Percentiles rank a stretch among this genome's conserved stretches.
phyloP scores from a whole-genome alignment of 225 moss, liverwort and hornwort species.

The Bryum argenteum region DNA sequence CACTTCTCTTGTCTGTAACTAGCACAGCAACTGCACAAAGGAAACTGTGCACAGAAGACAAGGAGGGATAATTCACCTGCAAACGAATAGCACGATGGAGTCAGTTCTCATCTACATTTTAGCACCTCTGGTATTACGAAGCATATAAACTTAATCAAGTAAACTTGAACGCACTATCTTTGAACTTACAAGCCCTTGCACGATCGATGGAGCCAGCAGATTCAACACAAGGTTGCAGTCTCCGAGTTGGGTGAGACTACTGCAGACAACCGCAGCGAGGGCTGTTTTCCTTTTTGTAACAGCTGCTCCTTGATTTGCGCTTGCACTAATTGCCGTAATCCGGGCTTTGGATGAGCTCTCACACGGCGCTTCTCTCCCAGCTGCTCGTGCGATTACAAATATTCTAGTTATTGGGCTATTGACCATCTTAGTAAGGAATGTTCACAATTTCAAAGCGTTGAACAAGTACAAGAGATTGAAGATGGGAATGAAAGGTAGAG shows the following conservation, averaged over 20 bases:
- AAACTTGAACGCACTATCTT: conserved; percentile 9
- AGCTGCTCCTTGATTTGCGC: conserved; percentile 41
- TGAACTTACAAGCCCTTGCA: conserved; percentile 75
- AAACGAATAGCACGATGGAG: conserved; percentile 1
- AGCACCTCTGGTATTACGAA: not conserved
- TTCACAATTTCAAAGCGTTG: conserved; percentile 8
- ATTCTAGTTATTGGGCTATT: not conserved
- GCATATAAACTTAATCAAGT: not conserved
- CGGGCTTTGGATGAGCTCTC: conserved; percentile 36
- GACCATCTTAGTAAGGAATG: not conserved
- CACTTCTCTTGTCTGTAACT: conserved; percentile 51
- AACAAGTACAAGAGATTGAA: conserved; percentile 23
- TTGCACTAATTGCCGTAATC: conserved; percentile 34
- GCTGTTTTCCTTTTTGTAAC: conserved; percentile 45
- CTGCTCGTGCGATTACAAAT: conserved; percentile 32
- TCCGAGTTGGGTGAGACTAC: conserved; percentile 72
- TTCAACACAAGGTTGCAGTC: conserved; percentile 73
- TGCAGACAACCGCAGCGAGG: conserved; percentile 71
- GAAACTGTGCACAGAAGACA: conserved; percentile 64
- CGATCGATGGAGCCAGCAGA: conserved; percentile 62
- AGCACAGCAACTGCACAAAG: conserved; percentile 72
- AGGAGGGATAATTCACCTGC: conserved; percentile 55
- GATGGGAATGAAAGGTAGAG: conserved; percentile 9
- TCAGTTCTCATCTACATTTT: not conserved
- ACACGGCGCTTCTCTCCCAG: conserved; percentile 30